Conservation (phyloP, 768 basidiomycete species). For the Russula dissimulans region DNA sequence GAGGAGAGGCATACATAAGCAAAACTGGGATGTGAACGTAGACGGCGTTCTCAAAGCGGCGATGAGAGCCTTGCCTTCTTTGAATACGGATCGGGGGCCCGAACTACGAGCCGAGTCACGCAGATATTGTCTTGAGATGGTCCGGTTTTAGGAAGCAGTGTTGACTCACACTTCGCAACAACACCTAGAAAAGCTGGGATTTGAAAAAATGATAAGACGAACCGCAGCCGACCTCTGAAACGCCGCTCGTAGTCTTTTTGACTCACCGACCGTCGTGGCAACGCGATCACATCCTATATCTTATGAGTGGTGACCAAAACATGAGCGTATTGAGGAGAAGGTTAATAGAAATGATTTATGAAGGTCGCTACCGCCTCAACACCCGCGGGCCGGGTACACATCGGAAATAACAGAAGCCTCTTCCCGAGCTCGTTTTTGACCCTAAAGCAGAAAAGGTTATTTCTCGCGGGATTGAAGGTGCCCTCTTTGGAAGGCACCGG, state of each 20-base stretch:
- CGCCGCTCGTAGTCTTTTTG: background rate
- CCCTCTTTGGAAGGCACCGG: background rate
- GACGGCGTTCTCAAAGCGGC: background rate
- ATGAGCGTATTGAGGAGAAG: background rate
- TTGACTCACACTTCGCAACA: background rate
- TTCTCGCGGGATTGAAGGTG: background rate
- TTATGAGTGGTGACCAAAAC: background rate
- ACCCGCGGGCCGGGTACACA: constrained; percentile 2
- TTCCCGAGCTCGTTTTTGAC: background rate
- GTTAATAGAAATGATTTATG: background rate
- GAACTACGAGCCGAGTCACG: background rate
- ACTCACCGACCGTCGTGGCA: constrained; percentile 6
- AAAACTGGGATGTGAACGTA: background rate
- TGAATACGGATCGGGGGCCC: no score
- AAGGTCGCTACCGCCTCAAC: background rate
- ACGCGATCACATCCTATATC: constrained; percentile 8
- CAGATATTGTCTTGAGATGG: no score
- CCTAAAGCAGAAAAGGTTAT: background rate
- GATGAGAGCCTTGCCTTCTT: background rate
- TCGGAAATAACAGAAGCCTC: background rate
- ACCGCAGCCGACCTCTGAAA: background rate
- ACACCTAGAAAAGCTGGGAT: background rate
- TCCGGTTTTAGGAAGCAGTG: background rate
- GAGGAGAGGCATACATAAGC: constrained; percentile 3
- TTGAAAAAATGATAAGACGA: background rate